Evolutionary conservation across 192 early-diverging fungal species (phyloP).

Genomic region (Cladochytrium replicatum): DNA sequence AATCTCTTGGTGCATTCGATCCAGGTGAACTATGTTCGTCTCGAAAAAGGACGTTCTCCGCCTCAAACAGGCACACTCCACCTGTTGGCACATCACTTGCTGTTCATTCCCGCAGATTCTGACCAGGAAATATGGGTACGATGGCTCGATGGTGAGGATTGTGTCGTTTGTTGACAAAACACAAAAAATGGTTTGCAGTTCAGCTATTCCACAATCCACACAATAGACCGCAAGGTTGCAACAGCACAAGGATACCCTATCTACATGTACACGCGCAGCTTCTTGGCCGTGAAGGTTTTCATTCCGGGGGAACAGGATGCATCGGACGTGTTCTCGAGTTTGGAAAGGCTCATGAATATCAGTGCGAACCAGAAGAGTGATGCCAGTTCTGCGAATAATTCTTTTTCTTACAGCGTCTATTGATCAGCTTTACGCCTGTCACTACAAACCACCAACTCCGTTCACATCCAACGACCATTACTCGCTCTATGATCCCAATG

Average conservation of each 20-base stretch:
- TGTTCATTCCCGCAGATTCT: slow-evolving; percentile 40
- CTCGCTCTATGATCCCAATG: slow-evolving; percentile 61
- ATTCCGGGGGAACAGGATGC: slow-evolving; percentile 59
- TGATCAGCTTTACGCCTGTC: slow-evolving; percentile 71
- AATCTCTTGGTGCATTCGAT: too few species aligned
- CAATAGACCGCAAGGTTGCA: slow-evolving; percentile 51
- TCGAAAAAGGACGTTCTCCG: slow-evolving; percentile 1
- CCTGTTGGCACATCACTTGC: slow-evolving; percentile 65
- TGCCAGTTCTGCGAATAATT: slow-evolving; percentile 12
- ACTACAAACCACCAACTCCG: slow-evolving; percentile 40
- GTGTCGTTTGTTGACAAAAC: neutral
- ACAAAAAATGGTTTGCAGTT: slow-evolving; percentile 34
- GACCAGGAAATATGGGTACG: slow-evolving; percentile 59
- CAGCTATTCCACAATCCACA: slow-evolving; percentile 80
- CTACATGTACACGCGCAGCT: slow-evolving; percentile 70
- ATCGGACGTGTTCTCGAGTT: slow-evolving; percentile 61
- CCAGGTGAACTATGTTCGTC: too few species aligned
- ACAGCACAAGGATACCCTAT: slow-evolving; percentile 37
- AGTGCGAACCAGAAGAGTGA: too few species aligned
- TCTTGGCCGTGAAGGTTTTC: slow-evolving; percentile 61
- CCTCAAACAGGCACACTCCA: slow-evolving; percentile 47
- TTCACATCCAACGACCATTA: slow-evolving; percentile 36
- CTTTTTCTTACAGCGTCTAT: slow-evolving; percentile 33
- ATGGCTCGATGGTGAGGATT: neutral
- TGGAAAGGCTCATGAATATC: slow-evolving; percentile 75